Conservation (phyloP, 2,329 filamentous ascomycete species). For the Sphaceloma murrayae region DNA sequence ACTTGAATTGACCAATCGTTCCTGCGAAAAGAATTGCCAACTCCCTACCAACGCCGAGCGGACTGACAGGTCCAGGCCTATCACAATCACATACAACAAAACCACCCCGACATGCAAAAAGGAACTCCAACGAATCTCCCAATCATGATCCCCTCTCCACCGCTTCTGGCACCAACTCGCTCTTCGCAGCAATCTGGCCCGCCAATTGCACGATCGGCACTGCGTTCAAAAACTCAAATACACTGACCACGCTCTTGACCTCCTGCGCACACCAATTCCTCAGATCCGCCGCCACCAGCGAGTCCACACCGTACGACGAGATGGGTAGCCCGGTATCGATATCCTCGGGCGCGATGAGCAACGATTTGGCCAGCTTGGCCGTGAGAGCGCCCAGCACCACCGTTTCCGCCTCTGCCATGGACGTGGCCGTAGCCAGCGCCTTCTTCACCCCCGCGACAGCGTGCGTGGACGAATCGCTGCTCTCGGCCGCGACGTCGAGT, state of each 20-base stretch:
- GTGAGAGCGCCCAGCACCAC: conserved; percentile 7
- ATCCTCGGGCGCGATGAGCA: conserved; percentile 13
- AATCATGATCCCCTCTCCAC: too few relatives aligned
- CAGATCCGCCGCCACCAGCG: conserved; percentile 18
- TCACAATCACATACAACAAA: too few relatives aligned
- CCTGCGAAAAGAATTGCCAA: too few relatives aligned
- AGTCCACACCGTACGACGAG: conserved; percentile 18
- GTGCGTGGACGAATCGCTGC: too few relatives aligned
- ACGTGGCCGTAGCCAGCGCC: not conserved
- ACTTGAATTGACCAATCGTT: too few relatives aligned
- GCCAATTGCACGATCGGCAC: not conserved
- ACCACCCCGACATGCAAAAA: too few relatives aligned
- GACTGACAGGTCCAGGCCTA: too few relatives aligned
- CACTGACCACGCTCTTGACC: conserved; percentile 1
- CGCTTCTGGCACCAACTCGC: too few relatives aligned
- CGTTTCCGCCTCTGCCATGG: conserved; percentile 1
- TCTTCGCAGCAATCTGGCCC: not conserved
- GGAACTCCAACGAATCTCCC: too few relatives aligned
- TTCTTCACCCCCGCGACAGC: not conserved
- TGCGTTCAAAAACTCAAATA: not conserved
- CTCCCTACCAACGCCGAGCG: too few relatives aligned
- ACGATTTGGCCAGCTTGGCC: conserved; percentile 8
- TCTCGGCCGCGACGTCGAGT: too few relatives aligned
- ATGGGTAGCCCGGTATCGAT: conserved; percentile 10
- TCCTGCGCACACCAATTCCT: conserved; percentile 12